These are phyloP conservation scores for Phytophthora podocarpi DNA, from an alignment of 352 stramenopile species.

Conservation along the genomic window DNA sequence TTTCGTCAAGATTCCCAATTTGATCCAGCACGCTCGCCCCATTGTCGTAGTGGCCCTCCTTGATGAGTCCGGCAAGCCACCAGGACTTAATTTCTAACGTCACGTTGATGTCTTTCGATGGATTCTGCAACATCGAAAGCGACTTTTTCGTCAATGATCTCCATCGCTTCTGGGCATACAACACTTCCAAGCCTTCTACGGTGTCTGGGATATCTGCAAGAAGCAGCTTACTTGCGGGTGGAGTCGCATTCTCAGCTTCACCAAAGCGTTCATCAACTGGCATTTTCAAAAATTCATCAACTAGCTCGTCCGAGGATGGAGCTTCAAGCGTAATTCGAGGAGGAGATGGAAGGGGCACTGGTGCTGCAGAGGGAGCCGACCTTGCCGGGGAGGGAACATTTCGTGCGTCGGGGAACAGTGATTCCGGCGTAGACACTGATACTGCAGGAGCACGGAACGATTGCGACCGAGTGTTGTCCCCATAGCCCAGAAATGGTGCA, in stretches of 20 bases:
- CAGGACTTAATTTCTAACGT: slow-evolving; percentile 82
- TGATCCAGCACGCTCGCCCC: slow-evolving; percentile 73
- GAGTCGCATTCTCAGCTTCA: slow-evolving; percentile 18
- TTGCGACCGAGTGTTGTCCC: slow-evolving; percentile 47
- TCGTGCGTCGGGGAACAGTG: slow-evolving; percentile 21
- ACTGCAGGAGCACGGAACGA: slow-evolving; percentile 37
- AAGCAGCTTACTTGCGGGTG: slow-evolving; percentile 50
- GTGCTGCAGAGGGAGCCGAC: slow-evolving; percentile 18
- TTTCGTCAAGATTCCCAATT: slow-evolving; percentile 66
- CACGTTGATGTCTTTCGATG: slow-evolving; percentile 46
- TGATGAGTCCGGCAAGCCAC: slow-evolving; percentile 82
- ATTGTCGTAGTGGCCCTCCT: slow-evolving; percentile 81
- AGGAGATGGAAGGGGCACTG: slow-evolving; percentile 12
- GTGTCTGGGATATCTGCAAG: slow-evolving; percentile 67
- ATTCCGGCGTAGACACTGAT: slow-evolving; percentile 13
- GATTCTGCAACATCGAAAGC: slow-evolving; percentile 70
- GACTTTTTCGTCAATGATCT: slow-evolving; percentile 79
- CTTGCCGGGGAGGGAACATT: slow-evolving; percentile 20
- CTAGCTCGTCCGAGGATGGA: slow-evolving; percentile 51
- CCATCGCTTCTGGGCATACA: slow-evolving; percentile 77
- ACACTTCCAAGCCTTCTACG: slow-evolving; percentile 49
- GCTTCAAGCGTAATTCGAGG: slow-evolving; percentile 31
- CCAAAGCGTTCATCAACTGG: slow-evolving; percentile 47
- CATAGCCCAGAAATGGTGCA: slow-evolving; percentile 74
- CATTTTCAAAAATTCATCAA: slow-evolving; percentile 71